Percentiles rank a stretch among this genome's conserved stretches.
phyloP scores from a whole-genome alignment of 768 basidiomycete genomes.

The Hypholoma fasciculare region DNA sequence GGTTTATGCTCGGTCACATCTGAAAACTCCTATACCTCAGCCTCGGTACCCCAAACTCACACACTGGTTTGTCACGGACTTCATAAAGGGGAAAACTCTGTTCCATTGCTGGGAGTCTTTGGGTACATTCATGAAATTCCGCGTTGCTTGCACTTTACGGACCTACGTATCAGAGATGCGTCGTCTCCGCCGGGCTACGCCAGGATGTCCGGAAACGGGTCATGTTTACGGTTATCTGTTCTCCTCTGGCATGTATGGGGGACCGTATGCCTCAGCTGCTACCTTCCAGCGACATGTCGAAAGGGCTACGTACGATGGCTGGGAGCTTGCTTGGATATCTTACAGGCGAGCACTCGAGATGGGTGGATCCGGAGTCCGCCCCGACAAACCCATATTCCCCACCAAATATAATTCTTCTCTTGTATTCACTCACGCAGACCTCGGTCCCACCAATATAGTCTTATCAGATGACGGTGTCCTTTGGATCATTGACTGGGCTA shows the following conservation, averaged over 20 bases:
- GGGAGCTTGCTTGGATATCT: no score
- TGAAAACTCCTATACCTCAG: slow-evolving; percentile 7
- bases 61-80: slow-evolving; percentile 23
- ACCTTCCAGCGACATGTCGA: background rate
- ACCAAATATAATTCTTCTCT: background rate
- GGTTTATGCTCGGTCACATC: slow-evolving; percentile 4
- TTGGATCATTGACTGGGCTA: slow-evolving; percentile 33
- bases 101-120: slow-evolving; percentile 23
- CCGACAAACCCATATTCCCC: no score
- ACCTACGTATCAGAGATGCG: slow-evolving; percentile 26
- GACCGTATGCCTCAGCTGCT: background rate
- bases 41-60: slow-evolving; percentile 8
- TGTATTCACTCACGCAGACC: slow-evolving; percentile 27
- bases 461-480: slow-evolving; percentile 23
- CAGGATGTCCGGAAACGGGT: background rate
- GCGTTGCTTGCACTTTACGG: slow-evolving; percentile 26
- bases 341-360: no score
- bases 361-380: no score
- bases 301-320: background rate
- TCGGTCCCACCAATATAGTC: slow-evolving; percentile 25
- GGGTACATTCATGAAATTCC: slow-evolving; percentile 18
- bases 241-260: background rate
- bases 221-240: background rate
- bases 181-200: background rate
- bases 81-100: slow-evolving; percentile 23